phyloP scores from a whole-genome alignment of 495 filamentous ascomycete genomes.

The Cenococcum geophilum region DNA sequence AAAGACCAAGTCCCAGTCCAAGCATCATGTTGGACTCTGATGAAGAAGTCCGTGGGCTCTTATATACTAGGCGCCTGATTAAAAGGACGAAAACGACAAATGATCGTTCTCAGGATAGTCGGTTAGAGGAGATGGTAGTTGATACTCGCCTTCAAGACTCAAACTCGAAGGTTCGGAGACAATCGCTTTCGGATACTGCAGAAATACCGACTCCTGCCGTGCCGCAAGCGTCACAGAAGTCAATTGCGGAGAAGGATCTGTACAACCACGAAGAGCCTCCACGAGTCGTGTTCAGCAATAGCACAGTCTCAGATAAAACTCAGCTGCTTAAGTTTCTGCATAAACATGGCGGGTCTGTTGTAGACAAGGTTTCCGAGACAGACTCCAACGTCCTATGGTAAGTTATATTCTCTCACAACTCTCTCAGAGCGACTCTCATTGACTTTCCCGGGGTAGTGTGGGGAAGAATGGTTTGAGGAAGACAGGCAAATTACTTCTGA shows the following conservation, averaged over 20 bases:
- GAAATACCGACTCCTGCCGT: background rate
- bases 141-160: background rate
- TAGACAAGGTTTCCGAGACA: conserved; percentile 21
- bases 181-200: background rate
- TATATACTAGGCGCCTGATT: background rate
- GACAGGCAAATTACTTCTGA: conserved; percentile 39
- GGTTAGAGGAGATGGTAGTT: conserved; percentile 1
- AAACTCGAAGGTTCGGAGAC: background rate
- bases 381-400: conserved; percentile 37
- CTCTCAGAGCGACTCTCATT: background rate
- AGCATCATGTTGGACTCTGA: too few species aligned
- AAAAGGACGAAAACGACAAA: background rate
- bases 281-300: conserved; percentile 35
- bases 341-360: conserved; percentile 30
- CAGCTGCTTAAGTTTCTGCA: conserved; percentile 34
- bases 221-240: background rate
- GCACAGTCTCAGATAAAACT: conserved; percentile 18
- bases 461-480: conserved; percentile 37
- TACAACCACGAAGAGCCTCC: conserved; percentile 24
- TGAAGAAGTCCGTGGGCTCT: too few species aligned
- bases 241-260: background rate
- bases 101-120: background rate
- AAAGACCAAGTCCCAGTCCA: background rate
- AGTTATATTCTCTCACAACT: background rate
- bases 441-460: conserved; percentile 24